A percentile compares a stretch with the other conserved stretches of the same genome.
Evolutionary conservation across 202 grass and related monocot species (phyloP).

Genomic region (Alloteropsis angusta): DNA sequence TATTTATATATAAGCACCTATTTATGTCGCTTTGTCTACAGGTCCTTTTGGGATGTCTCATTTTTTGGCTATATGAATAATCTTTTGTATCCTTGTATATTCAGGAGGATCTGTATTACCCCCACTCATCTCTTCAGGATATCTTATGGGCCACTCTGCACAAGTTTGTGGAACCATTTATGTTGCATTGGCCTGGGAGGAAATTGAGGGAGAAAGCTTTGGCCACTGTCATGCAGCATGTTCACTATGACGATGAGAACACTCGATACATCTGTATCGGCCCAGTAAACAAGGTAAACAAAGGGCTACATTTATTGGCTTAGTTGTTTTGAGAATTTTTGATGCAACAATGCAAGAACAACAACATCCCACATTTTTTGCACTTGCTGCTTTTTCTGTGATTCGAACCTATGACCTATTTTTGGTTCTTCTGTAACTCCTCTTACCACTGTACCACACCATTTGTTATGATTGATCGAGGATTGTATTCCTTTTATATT

Average conservation of each 20-base stretch:
- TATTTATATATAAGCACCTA: too few relatives aligned
- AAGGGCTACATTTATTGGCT: background rate
- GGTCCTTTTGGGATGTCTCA: background rate
- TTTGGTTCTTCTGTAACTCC: too few relatives aligned
- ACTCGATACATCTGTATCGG: slow-evolving; percentile 88
- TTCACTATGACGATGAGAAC: slow-evolving; percentile 99
- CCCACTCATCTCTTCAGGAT: slow-evolving; percentile 85
- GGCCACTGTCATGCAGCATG: slow-evolving; percentile 58
- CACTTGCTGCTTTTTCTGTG: too few relatives aligned
- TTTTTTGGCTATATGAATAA: too few relatives aligned
- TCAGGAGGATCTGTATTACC: slow-evolving; percentile 93
- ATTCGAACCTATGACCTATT: too few relatives aligned
- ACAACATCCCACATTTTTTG: too few relatives aligned
- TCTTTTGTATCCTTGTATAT: slow-evolving; percentile 24
- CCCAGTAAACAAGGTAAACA: slow-evolving; percentile 88
- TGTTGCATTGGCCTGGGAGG: slow-evolving; percentile 71
- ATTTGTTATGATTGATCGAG: too few relatives aligned
- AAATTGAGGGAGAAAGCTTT: slow-evolving; percentile 79
- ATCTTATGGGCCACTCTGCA: slow-evolving; percentile 82
- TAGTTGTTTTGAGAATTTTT: too few relatives aligned
- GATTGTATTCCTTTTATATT: too few relatives aligned
- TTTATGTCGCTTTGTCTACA: background rate
- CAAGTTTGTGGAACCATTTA: slow-evolving; percentile 83
- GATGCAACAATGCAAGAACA: too few relatives aligned
- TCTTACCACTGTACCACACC: too few relatives aligned